phyloP scores from a whole-genome alignment of 108 stramenopile species.

The Conticribra guillardii region DNA sequence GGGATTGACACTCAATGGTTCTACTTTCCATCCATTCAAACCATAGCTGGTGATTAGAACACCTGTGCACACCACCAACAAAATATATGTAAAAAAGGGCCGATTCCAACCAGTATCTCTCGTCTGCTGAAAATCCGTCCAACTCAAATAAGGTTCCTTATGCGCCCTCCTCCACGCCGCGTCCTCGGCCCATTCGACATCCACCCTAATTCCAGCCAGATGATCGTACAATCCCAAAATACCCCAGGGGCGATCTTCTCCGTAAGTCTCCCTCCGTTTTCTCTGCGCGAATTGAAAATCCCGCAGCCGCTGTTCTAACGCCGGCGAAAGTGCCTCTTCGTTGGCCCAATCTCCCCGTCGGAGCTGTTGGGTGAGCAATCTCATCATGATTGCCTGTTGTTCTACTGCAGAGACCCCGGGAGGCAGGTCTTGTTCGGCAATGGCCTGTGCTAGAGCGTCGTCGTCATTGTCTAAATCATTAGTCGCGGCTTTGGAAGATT shows the following conservation, averaged over 20 bases:
- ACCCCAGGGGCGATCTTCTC: slow-evolving; percentile 67
- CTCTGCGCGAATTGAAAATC: slow-evolving; percentile 87
- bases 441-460: slow-evolving; percentile 41
- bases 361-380: slow-evolving; percentile 45
- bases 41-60: slow-evolving; percentile 68
- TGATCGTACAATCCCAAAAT: slow-evolving; percentile 84
- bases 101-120: slow-evolving; percentile 61
- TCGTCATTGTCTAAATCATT: slow-evolving; percentile 14
- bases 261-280: slow-evolving; percentile 78
- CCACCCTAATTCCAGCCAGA: slow-evolving; percentile 69
- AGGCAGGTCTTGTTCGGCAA: slow-evolving; percentile 46
- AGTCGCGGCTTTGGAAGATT: slow-evolving; percentile 1
- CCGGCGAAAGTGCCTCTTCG: slow-evolving; percentile 24
- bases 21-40: slow-evolving; percentile 83
- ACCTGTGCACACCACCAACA: slow-evolving; percentile 64
- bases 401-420: slow-evolving; percentile 46
- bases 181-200: slow-evolving; percentile 91
- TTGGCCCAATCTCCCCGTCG: slow-evolving; percentile 37
- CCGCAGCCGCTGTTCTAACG: slow-evolving; percentile 66
- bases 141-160: slow-evolving; percentile 71
- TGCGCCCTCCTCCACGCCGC: slow-evolving; percentile 76
- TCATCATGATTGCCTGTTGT: slow-evolving; percentile 52
- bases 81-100: slow-evolving; percentile 73
- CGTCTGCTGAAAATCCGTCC: slow-evolving; percentile 75
- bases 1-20: slow-evolving; percentile 85